phyloP scores from a whole-genome alignment of 768 basidiomycete species.

The Basidioascus undulatus region DNA sequence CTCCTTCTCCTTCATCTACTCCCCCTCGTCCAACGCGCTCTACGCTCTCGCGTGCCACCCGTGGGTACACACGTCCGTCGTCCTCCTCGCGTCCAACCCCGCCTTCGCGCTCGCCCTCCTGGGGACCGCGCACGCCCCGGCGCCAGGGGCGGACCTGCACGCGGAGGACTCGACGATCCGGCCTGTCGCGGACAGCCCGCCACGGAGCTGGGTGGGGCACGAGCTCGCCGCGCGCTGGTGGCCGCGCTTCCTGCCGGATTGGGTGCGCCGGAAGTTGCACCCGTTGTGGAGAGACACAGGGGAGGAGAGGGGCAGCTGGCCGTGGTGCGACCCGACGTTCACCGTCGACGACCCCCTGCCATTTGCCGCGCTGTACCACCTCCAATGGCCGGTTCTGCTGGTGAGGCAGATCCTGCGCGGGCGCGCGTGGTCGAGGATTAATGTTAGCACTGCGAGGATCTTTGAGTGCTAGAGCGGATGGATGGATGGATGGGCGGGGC shows the following conservation, averaged over 20 bases:
- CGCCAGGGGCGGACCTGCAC: constrained; percentile 12
- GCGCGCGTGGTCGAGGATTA: constrained; percentile 5
- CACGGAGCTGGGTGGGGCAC: constrained; percentile 16
- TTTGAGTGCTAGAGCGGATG: too few species aligned
- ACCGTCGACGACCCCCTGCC: constrained; percentile 17
- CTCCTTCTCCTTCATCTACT: constrained; percentile 18
- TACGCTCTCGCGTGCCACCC: constrained; percentile 21
- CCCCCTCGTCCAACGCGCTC: constrained; percentile 13
- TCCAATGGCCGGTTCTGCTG: constrained; percentile 14
- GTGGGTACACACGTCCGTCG: constrained; percentile 17
- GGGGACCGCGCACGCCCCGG: constrained; percentile 8
- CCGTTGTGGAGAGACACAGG: constrained; percentile 4
- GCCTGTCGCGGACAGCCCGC: constrained; percentile 6
- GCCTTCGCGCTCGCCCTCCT: constrained; percentile 5
- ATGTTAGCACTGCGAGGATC: constrained; percentile 8
- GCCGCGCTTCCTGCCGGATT: constrained; percentile 11
- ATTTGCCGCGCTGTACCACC: constrained; percentile 17
- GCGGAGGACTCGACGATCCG: constrained; percentile 4
- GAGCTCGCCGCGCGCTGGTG: constrained; percentile 15
- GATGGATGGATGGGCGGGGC: too few species aligned
- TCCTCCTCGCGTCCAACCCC: constrained; percentile 7
- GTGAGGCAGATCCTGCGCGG: constrained; percentile 4
- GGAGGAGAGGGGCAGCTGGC: constrained; percentile 7
- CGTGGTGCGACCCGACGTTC: constrained; percentile 16
- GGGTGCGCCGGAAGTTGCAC: constrained; percentile 2